Conservation (phyloP, 306 rosid genomes). For the Medicago ruthenica region DNA sequence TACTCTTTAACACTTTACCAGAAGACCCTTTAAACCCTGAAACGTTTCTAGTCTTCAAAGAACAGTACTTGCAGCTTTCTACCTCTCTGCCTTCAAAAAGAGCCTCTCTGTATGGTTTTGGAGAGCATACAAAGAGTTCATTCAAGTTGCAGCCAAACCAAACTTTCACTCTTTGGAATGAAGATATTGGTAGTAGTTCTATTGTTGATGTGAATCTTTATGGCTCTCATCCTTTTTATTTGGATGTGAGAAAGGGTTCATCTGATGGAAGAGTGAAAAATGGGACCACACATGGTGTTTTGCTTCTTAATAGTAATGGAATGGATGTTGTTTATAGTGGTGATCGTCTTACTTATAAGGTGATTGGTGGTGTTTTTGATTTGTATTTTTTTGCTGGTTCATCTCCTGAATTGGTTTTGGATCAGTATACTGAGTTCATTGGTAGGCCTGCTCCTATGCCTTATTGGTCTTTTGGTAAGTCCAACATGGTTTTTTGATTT, state of each 20-base stretch:
- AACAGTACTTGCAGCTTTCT: conserved; percentile 76
- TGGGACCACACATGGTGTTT: conserved; percentile 79
- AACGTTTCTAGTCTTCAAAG: conserved; percentile 67
- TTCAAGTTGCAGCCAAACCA: conserved; percentile 60
- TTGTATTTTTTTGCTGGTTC: conserved; percentile 77
- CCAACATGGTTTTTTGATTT: background rate
- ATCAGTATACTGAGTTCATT: conserved; percentile 77
- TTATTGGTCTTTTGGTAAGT: conserved; percentile 92
- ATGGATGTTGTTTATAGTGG: conserved; percentile 75
- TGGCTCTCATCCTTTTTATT: conserved; percentile 88
- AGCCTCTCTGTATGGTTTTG: conserved; percentile 71
- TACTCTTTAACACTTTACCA: conserved; percentile 62
- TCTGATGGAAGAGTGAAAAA: conserved; percentile 53
- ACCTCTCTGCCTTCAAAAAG: conserved; percentile 62
- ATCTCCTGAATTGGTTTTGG: conserved; percentile 67
- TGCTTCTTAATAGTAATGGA: conserved; percentile 77
- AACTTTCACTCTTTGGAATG: conserved; percentile 70
- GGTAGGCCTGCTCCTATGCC: conserved; percentile 90
- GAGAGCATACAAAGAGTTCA: conserved; percentile 75
- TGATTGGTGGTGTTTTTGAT: conserved; percentile 81
- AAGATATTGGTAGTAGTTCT: conserved; percentile 59
- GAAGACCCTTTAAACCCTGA: conserved; percentile 40
- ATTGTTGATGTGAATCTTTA: conserved; percentile 67
- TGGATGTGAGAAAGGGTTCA: conserved; percentile 63
- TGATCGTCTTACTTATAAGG: conserved; percentile 68